Evolutionary conservation across 2,329 filamentous ascomycete species (phyloP), one percentile per base, ranked within the genome.

Genomic region (Bipolaris cookei): DNA sequence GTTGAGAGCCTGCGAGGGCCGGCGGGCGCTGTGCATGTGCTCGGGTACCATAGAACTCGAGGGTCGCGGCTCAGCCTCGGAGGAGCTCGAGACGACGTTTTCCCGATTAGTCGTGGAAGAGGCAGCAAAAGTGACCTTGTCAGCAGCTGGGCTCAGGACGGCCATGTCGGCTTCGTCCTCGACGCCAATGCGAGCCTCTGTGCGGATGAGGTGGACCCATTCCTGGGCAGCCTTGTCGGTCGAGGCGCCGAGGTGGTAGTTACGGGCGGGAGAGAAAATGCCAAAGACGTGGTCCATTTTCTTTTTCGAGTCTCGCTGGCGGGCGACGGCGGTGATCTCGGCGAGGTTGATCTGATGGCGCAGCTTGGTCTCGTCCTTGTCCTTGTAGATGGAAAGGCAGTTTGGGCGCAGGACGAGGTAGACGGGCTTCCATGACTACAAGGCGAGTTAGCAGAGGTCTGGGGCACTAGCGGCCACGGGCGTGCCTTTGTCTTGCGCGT

Each of bases 341-440:
- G 91, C 90, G 37, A 98, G 85, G 70, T 88, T 88, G 70, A 99
- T 87, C 73, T 96, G 93, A 71, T 96, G 89, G 50, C 91, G 90
- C 41, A 99, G 85, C 75, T 93, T 93, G 68, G 90, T 90, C 79
- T 97, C 93, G 68, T 93, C 90, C 68, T 91, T 87, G 73, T 94
- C 90, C 77, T 94, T 96, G 84, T 99, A 99, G 60, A 97, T 88
- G 49, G 91, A 97, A 32, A 99, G 84, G 18, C 91, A 86, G 68
- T 95, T 96, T 0, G 94, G 93, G 61, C 95, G 89, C 43, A 99
- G 85, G 38, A 99, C 95, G 39, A 98, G 83, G 78, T 90, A 95
- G 60, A 93, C 87, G 5, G 89, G 83, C 79, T 96, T 96, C 95
- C 95, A 99, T 61, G 90, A 88, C 87, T 97, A 77, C 23, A 59